These are phyloP conservation scores for Fusarium xylarioides DNA, from an alignment of 2,329 filamentous ascomycete species.

Conservation along the genomic window DNA sequence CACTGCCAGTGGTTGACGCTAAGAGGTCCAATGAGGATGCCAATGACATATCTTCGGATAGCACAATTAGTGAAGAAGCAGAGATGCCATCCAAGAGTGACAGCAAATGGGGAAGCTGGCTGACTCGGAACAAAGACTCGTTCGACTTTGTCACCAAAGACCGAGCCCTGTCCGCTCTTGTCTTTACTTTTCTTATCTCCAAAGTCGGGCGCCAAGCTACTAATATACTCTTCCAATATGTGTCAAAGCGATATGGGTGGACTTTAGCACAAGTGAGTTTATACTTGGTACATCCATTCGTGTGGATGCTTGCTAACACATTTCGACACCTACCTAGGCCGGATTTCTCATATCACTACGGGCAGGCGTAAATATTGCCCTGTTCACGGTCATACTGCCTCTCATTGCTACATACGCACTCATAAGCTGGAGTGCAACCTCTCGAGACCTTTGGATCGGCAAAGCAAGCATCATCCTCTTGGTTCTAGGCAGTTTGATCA, in stretches of 20 bases:
- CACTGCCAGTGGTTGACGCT: background rate
- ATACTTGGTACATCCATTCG: background rate
- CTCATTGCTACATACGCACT: background rate
- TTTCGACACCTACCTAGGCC: background rate
- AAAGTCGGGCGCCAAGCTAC: background rate
- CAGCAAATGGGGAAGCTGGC: background rate
- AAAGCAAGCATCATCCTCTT: background rate
- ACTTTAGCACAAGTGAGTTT: background rate
- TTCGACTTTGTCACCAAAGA: background rate
- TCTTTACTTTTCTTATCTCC: background rate
- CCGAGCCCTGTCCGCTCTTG: background rate
- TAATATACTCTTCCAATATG: conserved; percentile 4
- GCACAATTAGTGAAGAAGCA: background rate
- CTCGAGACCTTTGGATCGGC: background rate
- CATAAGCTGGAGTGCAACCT: background rate
- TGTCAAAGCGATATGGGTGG: conserved; percentile 2
- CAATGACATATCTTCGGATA: background rate
- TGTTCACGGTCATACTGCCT: background rate
- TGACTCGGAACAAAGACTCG: background rate
- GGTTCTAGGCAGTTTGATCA: background rate
- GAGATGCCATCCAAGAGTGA: background rate
- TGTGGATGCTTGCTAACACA: background rate
- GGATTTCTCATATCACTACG: conserved; percentile 5
- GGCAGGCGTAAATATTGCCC: background rate
- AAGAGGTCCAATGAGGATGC: background rate